Percentiles rank a stretch among this genome's conserved stretches.
phyloP scores from a whole-genome alignment of 2,329 filamentous ascomycete genomes.

The Akanthomyces lecanii region DNA sequence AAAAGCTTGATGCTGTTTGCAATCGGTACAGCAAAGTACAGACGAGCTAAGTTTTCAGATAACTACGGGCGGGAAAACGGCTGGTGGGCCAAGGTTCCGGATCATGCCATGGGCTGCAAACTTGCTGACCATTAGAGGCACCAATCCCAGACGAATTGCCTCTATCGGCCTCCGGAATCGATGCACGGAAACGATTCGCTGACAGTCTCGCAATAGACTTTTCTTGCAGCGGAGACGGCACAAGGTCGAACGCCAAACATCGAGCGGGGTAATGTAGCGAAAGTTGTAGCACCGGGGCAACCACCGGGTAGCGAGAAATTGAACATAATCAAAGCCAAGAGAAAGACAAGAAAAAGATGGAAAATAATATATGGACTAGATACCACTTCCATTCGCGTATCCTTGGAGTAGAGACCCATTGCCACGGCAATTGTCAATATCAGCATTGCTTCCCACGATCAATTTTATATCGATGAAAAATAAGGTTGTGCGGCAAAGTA shows the following conservation, averaged over 20 bases:
- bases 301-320: not conserved
- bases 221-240: not conserved
- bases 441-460: not conserved
- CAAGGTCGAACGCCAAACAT: not conserved
- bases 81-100: not conserved
- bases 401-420: too few relatives aligned
- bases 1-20: not conserved
- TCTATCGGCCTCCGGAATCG: not conserved
- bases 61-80: not conserved
- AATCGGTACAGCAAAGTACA: not conserved
- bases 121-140: not conserved
- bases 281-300: not conserved
- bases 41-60: not conserved
- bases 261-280: not conserved
- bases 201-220: not conserved
- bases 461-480: not conserved
- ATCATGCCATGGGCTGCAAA: not conserved
- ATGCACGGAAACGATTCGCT: not conserved
- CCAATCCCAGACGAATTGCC: not conserved
- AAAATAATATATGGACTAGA: not conserved
- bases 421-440: not conserved
- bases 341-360: not conserved
- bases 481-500: too few relatives aligned
- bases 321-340: not conserved
- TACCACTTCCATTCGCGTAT: not conserved